Percentiles rank a stretch among this genome's conserved stretches.
phyloP scores from a whole-genome alignment of 106 monocot genomes.

The Dioscorea zingiberensis region DNA sequence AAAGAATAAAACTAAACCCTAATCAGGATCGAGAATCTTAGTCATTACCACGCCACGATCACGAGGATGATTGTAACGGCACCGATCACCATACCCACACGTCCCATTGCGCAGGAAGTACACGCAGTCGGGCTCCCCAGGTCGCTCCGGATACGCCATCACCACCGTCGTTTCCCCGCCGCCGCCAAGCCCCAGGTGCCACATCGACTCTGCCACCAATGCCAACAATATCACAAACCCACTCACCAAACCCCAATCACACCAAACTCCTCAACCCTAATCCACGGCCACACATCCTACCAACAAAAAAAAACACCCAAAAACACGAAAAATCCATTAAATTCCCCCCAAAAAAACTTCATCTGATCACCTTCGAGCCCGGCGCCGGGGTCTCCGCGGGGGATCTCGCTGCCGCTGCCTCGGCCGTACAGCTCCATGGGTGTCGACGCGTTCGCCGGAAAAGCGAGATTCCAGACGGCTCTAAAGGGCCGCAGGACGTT shows the following conservation, averaged over 20 bases:
- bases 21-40: neutral
- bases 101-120: constrained; percentile 81
- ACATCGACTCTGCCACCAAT: constrained; percentile 52
- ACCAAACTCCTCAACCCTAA: neutral
- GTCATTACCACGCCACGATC: constrained; percentile 29
- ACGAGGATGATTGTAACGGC: constrained; percentile 89
- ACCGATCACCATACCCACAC: constrained; percentile 79
- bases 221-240: neutral
- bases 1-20: too few species aligned
- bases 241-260: neutral
- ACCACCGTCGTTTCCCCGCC: constrained; percentile 4
- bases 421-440: constrained; percentile 24
- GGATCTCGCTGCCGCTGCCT: constrained; percentile 12
- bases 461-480: constrained; percentile 6
- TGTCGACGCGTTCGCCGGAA: neutral
- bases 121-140: constrained; percentile 66
- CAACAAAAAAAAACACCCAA: neutral
- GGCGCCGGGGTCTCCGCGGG: constrained; percentile 23
- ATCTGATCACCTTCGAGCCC: constrained; percentile 55
- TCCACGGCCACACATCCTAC: neutral
- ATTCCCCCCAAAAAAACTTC: neutral
- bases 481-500: neutral
- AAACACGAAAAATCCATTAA: neutral
- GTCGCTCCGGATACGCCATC: constrained; percentile 63
- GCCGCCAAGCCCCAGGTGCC: constrained; percentile 48